phyloP scores from a whole-genome alignment of 75 land plant species.

The Sequoiadendron giganteum region DNA sequence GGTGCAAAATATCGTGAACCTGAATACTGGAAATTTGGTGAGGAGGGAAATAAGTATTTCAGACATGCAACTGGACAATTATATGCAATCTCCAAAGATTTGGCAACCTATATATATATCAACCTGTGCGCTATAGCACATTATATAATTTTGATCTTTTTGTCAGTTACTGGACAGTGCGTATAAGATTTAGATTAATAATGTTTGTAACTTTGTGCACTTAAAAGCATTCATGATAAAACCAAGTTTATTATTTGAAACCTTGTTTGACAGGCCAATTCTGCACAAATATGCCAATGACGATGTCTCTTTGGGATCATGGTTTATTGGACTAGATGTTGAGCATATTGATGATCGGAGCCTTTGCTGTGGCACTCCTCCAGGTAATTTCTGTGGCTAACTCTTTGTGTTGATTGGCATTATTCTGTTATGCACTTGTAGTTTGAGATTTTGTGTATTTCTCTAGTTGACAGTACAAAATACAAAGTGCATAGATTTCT shows the following conservation, averaged over 20 bases:
- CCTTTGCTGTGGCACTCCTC: constrained; percentile 79
- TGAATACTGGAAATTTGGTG: constrained; percentile 88
- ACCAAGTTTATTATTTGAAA: background rate
- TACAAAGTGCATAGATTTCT: background rate
- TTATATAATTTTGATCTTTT: background rate
- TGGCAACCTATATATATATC: constrained; percentile 73
- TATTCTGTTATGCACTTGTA: background rate
- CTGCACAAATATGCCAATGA: constrained; percentile 76
- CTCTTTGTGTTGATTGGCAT: background rate
- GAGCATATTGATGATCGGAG: constrained; percentile 73
- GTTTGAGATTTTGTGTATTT: background rate
- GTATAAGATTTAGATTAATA: background rate
- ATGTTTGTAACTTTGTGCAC: background rate
- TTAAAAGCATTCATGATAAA: background rate
- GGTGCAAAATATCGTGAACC: constrained; percentile 87
- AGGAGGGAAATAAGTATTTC: constrained; percentile 79
- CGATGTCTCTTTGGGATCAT: constrained; percentile 76
- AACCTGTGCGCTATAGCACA: constrained; percentile 36
- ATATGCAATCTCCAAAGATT: constrained; percentile 76
- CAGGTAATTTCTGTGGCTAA: constrained; percentile 38
- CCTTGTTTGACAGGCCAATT: constrained; percentile 40
- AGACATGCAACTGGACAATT: constrained; percentile 84
- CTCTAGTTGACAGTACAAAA: background rate
- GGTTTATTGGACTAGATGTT: constrained; percentile 80
- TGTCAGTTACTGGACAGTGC: background rate